Percentiles rank a stretch among this genome's conserved stretches.
phyloP scores from a whole-genome alignment of 2,329 filamentous ascomycete species.

The Botryotinia narcissicola region DNA sequence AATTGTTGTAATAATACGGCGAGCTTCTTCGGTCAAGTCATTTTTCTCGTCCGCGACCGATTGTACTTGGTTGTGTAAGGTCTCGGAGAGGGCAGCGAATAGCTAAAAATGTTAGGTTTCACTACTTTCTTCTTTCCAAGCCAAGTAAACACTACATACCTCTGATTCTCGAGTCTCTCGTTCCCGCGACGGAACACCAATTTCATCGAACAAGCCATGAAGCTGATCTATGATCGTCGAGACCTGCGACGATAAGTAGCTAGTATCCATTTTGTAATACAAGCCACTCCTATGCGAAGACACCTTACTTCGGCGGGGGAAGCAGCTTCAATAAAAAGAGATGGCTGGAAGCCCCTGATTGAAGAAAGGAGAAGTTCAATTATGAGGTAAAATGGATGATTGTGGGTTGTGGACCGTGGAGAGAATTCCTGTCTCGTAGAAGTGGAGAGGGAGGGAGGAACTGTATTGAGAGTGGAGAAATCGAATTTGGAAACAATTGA shows the following conservation, averaged over 20 bases:
- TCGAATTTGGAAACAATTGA: constrained; percentile 7
- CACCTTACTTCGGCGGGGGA: not conserved
- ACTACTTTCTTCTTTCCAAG: not conserved
- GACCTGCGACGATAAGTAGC: constrained; percentile 91
- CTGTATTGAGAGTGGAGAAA: constrained; percentile 9
- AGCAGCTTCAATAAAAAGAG: constrained; percentile 3
- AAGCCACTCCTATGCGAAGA: constrained; percentile 10
- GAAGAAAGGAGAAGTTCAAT: constrained; percentile 14
- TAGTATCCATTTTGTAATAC: constrained; percentile 69
- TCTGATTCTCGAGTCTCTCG: constrained; percentile 86
- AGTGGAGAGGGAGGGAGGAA: constrained; percentile 9
- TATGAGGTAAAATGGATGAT: constrained; percentile 8
- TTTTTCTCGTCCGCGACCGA: constrained; percentile 86
- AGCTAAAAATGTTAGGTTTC: constrained; percentile 54
- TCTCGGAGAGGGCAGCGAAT: constrained; percentile 87
- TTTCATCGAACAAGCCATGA: constrained; percentile 94
- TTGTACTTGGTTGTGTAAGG: constrained; percentile 84
- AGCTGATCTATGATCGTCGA: constrained; percentile 90
- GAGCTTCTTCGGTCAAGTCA: constrained; percentile 83
- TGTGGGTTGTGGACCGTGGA: constrained; percentile 9
- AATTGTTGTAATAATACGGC: constrained; percentile 79
- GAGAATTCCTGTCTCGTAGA: constrained; percentile 3
- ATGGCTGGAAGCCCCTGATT: constrained; percentile 12
- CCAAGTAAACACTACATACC: constrained; percentile 51
- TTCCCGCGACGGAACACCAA: constrained; percentile 91